phyloP scores from a whole-genome alignment of 805 yeast genomes.

The Clavispora santaluciae region DNA sequence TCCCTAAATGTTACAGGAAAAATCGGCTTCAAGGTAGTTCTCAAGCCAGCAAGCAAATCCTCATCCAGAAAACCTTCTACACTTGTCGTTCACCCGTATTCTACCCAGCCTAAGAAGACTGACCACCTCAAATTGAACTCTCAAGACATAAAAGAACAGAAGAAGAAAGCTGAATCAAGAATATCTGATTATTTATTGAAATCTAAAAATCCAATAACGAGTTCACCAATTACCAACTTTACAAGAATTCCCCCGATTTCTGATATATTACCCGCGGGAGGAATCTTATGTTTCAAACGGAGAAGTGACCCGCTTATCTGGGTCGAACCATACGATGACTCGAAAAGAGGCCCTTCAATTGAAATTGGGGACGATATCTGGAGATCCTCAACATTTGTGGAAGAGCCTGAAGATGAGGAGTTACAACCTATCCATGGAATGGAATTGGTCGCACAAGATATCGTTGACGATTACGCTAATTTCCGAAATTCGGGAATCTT shows the following conservation, averaged over 20 bases:
- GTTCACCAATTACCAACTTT: constrained; percentile 44
- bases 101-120: constrained; percentile 36
- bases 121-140: constrained; percentile 26
- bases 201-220: constrained; percentile 15
- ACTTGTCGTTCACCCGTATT: constrained; percentile 51
- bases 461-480: constrained; percentile 37
- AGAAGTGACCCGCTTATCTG: constrained; percentile 42
- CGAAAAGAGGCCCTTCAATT: constrained; percentile 30
- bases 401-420: constrained; percentile 7
- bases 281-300: constrained; percentile 46
- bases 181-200: constrained; percentile 17
- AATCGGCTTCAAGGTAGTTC: constrained; percentile 50
- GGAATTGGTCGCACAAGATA: constrained; percentile 37
- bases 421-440: constrained; percentile 50
- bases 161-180: constrained; percentile 10
- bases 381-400: constrained; percentile 39
- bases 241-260: constrained; percentile 50
- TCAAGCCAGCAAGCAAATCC: constrained; percentile 42
- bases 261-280: constrained; percentile 53
- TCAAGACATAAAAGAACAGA: constrained; percentile 24
- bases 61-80: constrained; percentile 35
- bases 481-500: constrained; percentile 51
- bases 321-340: constrained; percentile 31
- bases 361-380: constrained; percentile 50
- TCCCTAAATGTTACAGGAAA: constrained; percentile 49